Conservation (phyloP, 257 asterid genomes). For the Linaria vulgaris region DNA sequence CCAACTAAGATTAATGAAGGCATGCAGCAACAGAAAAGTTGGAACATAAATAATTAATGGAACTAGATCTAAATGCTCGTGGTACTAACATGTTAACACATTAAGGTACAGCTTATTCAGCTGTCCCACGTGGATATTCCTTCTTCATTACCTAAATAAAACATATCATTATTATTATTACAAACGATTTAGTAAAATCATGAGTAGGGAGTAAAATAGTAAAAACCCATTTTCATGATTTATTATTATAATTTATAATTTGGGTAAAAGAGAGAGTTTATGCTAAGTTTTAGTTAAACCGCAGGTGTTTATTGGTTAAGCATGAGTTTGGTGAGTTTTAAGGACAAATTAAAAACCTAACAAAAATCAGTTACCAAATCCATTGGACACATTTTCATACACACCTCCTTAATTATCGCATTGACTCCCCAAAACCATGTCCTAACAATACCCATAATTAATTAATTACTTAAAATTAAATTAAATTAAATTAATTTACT, state of each 20-base stretch:
- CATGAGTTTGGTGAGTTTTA: conserved; percentile 41
- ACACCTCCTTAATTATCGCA: conserved; percentile 35
- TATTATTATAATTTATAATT: no score
- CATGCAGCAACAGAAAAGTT: conserved; percentile 1
- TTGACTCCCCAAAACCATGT: conserved; percentile 27
- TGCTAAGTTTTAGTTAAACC: conserved; percentile 59
- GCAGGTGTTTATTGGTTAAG: conserved; percentile 40
- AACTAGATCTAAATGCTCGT: conserved; percentile 34
- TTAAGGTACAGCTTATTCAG: conserved; percentile 2
- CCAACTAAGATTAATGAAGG: conserved; percentile 24
- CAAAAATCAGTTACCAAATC: conserved; percentile 34
- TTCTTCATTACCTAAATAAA: conserved; percentile 11
- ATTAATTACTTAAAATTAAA: conserved; percentile 18
- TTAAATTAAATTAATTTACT: no score
- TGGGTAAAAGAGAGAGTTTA: conserved; percentile 29
- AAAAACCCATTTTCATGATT: background rate
- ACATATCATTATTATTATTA: no score
- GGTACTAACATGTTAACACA: conserved; percentile 21
- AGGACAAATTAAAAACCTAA: conserved; percentile 30
- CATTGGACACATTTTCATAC: conserved; percentile 34
- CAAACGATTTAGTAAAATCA: background rate
- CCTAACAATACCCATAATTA: conserved; percentile 11
- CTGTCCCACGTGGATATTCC: conserved; percentile 23
- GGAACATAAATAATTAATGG: conserved; percentile 3
- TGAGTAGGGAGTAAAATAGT: no score